phyloP scores from a whole-genome alignment of 2,329 filamentous ascomycete species.

The Cyphellophora europaea region DNA sequence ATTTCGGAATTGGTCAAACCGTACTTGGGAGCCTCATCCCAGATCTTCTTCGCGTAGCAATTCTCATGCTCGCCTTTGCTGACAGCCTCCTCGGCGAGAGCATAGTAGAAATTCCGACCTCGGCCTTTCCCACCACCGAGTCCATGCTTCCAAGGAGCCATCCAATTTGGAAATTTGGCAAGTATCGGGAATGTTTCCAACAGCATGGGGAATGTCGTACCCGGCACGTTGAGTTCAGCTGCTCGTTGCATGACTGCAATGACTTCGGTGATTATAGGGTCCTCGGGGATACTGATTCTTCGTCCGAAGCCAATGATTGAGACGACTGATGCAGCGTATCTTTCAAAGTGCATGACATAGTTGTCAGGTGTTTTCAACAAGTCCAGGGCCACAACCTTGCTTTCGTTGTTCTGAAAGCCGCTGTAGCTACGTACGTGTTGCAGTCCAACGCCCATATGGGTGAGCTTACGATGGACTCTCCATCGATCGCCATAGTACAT shows the following conservation, averaged over 20 bases:
- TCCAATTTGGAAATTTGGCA: slow-evolving; percentile 38
- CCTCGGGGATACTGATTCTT: slow-evolving; percentile 31
- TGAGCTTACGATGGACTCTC: slow-evolving; percentile 39
- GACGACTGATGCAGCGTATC: slow-evolving; percentile 32
- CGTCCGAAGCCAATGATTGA: slow-evolving; percentile 32
- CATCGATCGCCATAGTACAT: slow-evolving; percentile 32
- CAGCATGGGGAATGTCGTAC: slow-evolving; percentile 48
- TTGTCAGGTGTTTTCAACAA: slow-evolving; percentile 24
- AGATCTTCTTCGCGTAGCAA: slow-evolving; percentile 39
- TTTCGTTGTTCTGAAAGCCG: slow-evolving; percentile 49
- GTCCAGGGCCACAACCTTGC: slow-evolving; percentile 41
- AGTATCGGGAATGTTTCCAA: slow-evolving; percentile 47
- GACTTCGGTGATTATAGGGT: slow-evolving; percentile 53
- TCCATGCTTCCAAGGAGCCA: slow-evolving; percentile 43
- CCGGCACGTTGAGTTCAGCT: slow-evolving; percentile 46
- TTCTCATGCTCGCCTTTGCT: slow-evolving; percentile 28
- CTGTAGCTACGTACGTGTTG: slow-evolving; percentile 48
- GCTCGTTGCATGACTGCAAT: slow-evolving; percentile 52
- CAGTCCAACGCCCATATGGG: slow-evolving; percentile 43
- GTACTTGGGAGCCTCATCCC: slow-evolving; percentile 39
- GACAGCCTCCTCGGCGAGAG: slow-evolving; percentile 41
- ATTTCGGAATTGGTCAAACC: slow-evolving; percentile 36
- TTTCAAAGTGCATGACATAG: slow-evolving; percentile 30
- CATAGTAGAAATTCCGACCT: slow-evolving; percentile 43
- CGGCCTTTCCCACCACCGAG: slow-evolving; percentile 34